Conservation (phyloP, 805 yeast genomes). For the Saturnispora kantuleensis region DNA sequence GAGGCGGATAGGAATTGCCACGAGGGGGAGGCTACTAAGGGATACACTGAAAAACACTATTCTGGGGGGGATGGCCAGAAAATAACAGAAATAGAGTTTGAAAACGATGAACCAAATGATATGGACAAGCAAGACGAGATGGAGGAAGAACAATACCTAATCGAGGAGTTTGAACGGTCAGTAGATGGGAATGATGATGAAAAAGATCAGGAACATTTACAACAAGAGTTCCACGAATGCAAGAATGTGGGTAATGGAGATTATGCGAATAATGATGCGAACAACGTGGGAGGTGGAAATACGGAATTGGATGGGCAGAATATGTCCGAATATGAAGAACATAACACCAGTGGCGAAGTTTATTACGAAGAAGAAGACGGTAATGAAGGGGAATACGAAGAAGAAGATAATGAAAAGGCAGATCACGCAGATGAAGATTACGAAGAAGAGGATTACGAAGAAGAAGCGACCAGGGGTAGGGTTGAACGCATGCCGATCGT, state of each 20-base stretch:
- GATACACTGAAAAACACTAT: conserved; percentile 1
- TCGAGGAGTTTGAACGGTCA: neutral
- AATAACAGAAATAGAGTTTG: neutral
- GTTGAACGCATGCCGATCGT: neutral
- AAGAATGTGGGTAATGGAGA: neutral
- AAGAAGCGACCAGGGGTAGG: neutral
- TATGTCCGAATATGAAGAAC: too few species aligned
- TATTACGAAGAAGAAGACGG: neutral
- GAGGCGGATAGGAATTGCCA: neutral
- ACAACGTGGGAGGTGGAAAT: neutral
- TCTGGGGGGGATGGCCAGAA: neutral
- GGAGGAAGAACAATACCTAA: conserved; percentile 2
- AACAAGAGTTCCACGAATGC: too few species aligned
- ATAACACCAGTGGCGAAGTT: neutral
- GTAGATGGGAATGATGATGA: too few species aligned
- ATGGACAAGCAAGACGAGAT: conserved; percentile 1
- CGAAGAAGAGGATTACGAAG: conserved; percentile 1
- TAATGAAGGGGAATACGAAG: conserved; percentile 1
- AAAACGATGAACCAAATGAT: too few species aligned
- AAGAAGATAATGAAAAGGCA: neutral
- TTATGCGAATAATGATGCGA: neutral
- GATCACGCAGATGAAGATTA: neutral
- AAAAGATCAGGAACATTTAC: too few species aligned
- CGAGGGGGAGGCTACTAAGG: conserved; percentile 1
- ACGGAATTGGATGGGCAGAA: neutral